Evolutionary conservation across 2,329 filamentous ascomycete genomes (phyloP), one percentile per base, ranked within the genome.

Genomic region (Colletotrichum shisoi): DNA sequence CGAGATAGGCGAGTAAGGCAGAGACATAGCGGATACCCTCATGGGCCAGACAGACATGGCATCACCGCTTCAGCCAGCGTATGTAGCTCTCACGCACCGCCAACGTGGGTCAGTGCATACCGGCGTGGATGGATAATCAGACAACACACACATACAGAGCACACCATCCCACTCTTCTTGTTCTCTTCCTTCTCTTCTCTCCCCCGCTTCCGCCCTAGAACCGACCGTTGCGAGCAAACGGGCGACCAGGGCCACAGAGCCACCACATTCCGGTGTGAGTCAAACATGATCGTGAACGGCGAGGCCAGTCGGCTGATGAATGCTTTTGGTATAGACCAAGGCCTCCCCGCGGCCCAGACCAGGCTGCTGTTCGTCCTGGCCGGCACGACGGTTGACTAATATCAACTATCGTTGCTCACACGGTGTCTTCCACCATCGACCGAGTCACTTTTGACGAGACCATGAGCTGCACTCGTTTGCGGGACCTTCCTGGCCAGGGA

Each of bases 141-240:
- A 40, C 15, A 48, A 37, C 44, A 46, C 24, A 45, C 27, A 40
- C 34, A 19, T 39, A 31, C 24, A 27, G 24, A 27, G 24, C 5
- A 27, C 27, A 8, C 27, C 27, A 31, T 31, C 27, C 27, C 27
- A 31, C 27, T 31, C 27, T 31, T 31, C 27, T 31, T 31, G 27
- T 31, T 31, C 27, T 31, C 27, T 15, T 24, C 40, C 31, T 31
- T n/a, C 13, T 53, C n/a, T n/a, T 11, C 19, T 39, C 4, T 4
- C 56, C 62, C 27, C 39, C n/a, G 34, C 45, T 31, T 45, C 39
- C 15, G 40, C 17, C 39, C 63, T 44, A 45, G 37, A 45, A 51
- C 37, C 34, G 40, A 40, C 51, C 63, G 49, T 54, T 54, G 40
- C 40, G 57, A 42, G 15, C 34, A 65, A 65, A 56, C 40, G 24